Evolutionary conservation across 2,329 filamentous ascomycete genomes (phyloP), one percentile per base, ranked within the genome.

Genomic region (Cladosporium sp.): DNA sequence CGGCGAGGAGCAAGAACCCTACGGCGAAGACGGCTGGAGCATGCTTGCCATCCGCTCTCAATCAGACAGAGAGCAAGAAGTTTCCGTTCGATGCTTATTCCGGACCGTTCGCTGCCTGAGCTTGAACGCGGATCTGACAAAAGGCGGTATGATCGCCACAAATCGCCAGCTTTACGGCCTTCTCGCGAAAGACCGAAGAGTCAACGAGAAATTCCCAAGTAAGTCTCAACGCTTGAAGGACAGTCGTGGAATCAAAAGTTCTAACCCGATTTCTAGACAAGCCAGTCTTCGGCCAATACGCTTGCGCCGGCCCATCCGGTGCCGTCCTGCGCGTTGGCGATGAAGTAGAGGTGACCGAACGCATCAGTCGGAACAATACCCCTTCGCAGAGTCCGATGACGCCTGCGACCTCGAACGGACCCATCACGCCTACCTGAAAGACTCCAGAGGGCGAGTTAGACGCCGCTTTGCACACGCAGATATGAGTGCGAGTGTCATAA

Each of bases 221-320:
- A 62, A 62, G 67, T 58, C 8, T 11, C 3, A 15, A 56, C 38
- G 20, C 19, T n/a, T n/a, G n/a, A n/a, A n/a, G n/a, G n/a, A n/a
- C n/a, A n/a, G n/a, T n/a, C n/a, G n/a, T n/a, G n/a, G n/a, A n/a
- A n/a, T n/a, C n/a, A n/a, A n/a, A n/a, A n/a, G n/a, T n/a, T n/a
- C n/a, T n/a, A n/a, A n/a, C n/a, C n/a, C n/a, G n/a, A n/a, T n/a
- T n/a, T n/a, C n/a, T n/a, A n/a, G n/a, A 71, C 42, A 70, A 69
- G 59, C 69, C 69, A 14, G 69, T 72, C 7, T 72, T 72, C 37
- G 69, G 69, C n/a, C 69, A 72, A 54, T 72, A 72, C 55, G 69
- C 69, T 15, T 72, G 69, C 51, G 69, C 69, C n/a, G 69, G 69
- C 25, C 69, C 69, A 1, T 69, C 68, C 37, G 69, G 69, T 34